Evolutionary conservation across 1,284 basidiomycete genomes (phyloP).

Genomic region (Apiotrichum montevideense): DNA sequence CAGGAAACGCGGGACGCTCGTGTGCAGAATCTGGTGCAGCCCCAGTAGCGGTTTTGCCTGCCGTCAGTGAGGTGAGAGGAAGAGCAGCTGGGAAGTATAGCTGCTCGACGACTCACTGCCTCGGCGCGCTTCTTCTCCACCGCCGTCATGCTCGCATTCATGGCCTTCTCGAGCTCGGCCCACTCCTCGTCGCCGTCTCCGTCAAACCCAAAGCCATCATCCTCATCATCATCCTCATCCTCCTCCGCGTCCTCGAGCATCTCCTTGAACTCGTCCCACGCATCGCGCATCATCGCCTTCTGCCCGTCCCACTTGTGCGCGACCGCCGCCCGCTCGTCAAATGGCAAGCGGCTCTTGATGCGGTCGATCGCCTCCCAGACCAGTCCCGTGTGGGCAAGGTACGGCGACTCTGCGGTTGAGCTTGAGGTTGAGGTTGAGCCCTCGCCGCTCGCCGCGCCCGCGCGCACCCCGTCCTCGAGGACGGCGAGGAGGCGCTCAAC

Average conservation of each 20-base stretch:
- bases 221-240: slow-evolving; percentile 18
- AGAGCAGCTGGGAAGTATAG: too few relatives aligned
- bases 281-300: slow-evolving; percentile 33
- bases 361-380: slow-evolving; percentile 38
- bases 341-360: slow-evolving; percentile 18
- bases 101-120: slow-evolving; percentile 23
- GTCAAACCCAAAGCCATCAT: neutral
- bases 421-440: neutral
- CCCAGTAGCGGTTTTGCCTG: slow-evolving; percentile 37
- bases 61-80: neutral
- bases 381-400: slow-evolving; percentile 37
- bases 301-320: slow-evolving; percentile 28
- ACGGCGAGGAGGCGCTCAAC: slow-evolving; percentile 22
- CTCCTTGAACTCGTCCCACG: slow-evolving; percentile 43
- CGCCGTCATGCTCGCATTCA: slow-evolving; percentile 22
- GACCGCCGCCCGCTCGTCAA: slow-evolving; percentile 26
- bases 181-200: slow-evolving; percentile 29
- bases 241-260: slow-evolving; percentile 27
- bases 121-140: slow-evolving; percentile 27
- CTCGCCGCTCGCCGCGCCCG: slow-evolving; percentile 4
- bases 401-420: slow-evolving; percentile 10
- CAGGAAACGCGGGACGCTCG: slow-evolving; percentile 30
- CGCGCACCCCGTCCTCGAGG: slow-evolving; percentile 12
- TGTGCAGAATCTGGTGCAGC: slow-evolving; percentile 37
- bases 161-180: slow-evolving; percentile 28